phyloP scores from a whole-genome alignment of 2,329 filamentous ascomycete species.

The Raffaelea deltoideospora region DNA sequence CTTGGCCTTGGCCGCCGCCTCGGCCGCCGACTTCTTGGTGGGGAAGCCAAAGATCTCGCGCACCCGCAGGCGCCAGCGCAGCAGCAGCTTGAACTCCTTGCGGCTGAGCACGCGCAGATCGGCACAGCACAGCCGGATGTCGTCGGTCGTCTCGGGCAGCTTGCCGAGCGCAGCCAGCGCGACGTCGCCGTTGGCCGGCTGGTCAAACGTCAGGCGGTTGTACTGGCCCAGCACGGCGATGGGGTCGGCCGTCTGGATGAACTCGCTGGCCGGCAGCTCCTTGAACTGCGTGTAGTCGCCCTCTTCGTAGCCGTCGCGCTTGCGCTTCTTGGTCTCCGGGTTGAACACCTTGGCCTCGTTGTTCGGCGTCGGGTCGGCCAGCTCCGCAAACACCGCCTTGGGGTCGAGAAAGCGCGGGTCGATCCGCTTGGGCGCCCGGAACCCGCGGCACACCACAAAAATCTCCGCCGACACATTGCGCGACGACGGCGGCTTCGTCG shows the following conservation, averaged over 20 bases:
- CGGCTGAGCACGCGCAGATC: slow-evolving; percentile 84
- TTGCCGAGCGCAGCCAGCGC: slow-evolving; percentile 75
- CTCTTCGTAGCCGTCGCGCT: slow-evolving; percentile 95
- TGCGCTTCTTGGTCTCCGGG: slow-evolving; percentile 91
- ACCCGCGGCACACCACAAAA: slow-evolving; percentile 92
- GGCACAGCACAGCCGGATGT: slow-evolving; percentile 62
- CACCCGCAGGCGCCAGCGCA: slow-evolving; percentile 81
- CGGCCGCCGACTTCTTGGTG: slow-evolving; percentile 47
- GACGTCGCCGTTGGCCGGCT: slow-evolving; percentile 67
- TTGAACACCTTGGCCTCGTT: slow-evolving; percentile 98
- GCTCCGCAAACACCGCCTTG: slow-evolving; percentile 78
- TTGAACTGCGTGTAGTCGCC: slow-evolving; percentile 89
- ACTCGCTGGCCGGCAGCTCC: slow-evolving; percentile 75
- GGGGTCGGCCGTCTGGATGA: slow-evolving; percentile 84
- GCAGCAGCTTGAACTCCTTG: slow-evolving; percentile 82
- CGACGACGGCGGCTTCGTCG: slow-evolving; percentile 91
- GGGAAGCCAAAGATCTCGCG: slow-evolving; percentile 82
- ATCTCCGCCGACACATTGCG: slow-evolving; percentile 96
- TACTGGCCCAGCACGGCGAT: slow-evolving; percentile 79
- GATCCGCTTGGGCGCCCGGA: slow-evolving; percentile 84
- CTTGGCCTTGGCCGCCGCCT: slow-evolving; percentile 32
- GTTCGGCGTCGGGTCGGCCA: slow-evolving; percentile 74
- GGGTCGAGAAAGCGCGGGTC: slow-evolving; percentile 89
- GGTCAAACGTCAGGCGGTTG: slow-evolving; percentile 73
- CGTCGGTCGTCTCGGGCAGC: slow-evolving; percentile 71